Evolutionary conservation across 1,284 basidiomycete genomes (phyloP), one percentile per base, ranked within the genome.

Genomic region (Trametes hirsuta): DNA sequence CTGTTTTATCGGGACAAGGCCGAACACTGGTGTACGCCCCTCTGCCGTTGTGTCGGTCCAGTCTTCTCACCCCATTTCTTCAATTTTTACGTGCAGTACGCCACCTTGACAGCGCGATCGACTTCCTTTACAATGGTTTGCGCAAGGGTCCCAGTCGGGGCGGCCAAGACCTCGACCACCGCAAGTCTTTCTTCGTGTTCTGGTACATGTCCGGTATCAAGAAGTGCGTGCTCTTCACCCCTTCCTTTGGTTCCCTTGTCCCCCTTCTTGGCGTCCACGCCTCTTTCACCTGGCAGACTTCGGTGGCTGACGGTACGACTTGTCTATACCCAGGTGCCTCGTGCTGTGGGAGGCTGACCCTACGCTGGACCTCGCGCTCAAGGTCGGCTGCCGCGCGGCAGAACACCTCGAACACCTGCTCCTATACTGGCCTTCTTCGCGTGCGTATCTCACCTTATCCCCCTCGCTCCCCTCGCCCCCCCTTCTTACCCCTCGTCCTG

Each of bases 161-260:
- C 21, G 30, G 42, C 8, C 39, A 21, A 10, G 37, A 53, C 12
- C 50, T 59, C 18, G 55, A 63, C 40, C 61, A 58, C 77, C 82
- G 62, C 78, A 81, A 9, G 77, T 88, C 88, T 10, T 87, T 87
- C 72, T 89, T 86, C 69, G 77, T 85, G 25, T 88, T 87, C 71
- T 91, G 88, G 88, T 87, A 89, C 71, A 80, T 89, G 49, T 79
- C 77, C 60, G 80, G 86, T 84, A 86, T 67, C 52, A 74, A 50
- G 42, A 65, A 55, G 64, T 65, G 45, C 48, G 56, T 46, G 11
- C 48, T 24, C 18, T 44, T 10, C 52, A 2, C 44, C 0, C 24
- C 18, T 5, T 18, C 14, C 5, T 6, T 8, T 15, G 21, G 14
- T 30, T 15, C n/a, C 24, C n/a, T 11, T 51, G 12, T 2, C 39